These are phyloP conservation scores for Septoria petroselini DNA, from an alignment of 2,329 filamentous ascomycete genomes.

Conservation along the genomic window DNA sequence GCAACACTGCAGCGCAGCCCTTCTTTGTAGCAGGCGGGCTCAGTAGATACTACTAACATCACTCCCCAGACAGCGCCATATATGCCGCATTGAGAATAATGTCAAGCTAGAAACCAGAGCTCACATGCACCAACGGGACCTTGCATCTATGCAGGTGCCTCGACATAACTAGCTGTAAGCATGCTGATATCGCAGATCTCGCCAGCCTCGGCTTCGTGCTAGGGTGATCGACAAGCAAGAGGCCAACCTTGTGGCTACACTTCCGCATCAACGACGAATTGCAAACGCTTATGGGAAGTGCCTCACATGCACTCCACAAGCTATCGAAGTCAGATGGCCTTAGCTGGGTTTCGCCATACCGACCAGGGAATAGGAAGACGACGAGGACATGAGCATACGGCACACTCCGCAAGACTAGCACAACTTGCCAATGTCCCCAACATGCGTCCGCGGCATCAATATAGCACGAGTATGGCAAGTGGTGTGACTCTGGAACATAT, in stretches of 20 bases:
- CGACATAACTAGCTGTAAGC: not conserved
- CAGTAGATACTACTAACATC: too few relatives aligned
- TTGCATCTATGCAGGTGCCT: slow-evolving; percentile 5
- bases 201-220: slow-evolving; percentile 2
- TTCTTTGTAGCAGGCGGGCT: too few relatives aligned
- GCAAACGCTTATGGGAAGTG: not conserved
- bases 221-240: not conserved
- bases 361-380: not conserved
- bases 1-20: too few relatives aligned
- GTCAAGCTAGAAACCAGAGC: too few relatives aligned
- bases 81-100: too few relatives aligned
- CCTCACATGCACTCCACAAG: slow-evolving; percentile 1
- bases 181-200: not conserved
- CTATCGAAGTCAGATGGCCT: slow-evolving; percentile 1
- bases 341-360: not conserved
- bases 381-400: not conserved
- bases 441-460: not conserved
- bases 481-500: not conserved
- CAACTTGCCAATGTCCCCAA: not conserved
- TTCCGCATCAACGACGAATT: not conserved
- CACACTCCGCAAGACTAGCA: not conserved
- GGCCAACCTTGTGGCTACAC: not conserved
- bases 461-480: not conserved
- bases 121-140: too few relatives aligned
- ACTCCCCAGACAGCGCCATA: too few relatives aligned